Evolutionary conservation across 176 grass and related monocot species (phyloP).

Genomic region (Miscanthus lutarioriparius): DNA sequence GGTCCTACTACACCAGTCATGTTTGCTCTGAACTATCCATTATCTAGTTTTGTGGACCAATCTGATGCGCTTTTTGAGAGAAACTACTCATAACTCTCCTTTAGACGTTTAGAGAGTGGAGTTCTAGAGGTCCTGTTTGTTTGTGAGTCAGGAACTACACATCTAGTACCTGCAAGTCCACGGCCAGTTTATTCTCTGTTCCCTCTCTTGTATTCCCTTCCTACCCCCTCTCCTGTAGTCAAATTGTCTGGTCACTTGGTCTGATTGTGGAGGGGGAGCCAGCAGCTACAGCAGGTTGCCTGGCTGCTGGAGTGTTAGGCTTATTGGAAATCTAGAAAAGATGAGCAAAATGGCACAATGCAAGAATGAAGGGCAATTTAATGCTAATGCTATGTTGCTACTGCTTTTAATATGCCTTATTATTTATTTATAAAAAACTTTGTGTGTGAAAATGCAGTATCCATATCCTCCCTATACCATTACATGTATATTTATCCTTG

Average conservation of each 20-base stretch:
- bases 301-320: not conserved
- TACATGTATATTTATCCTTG: not conserved
- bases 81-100: not conserved
- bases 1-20: not conserved
- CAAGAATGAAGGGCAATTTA: not conserved
- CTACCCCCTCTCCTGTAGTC: not conserved
- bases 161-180: not conserved
- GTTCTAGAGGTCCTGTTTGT: not conserved
- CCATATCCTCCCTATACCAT: no score
- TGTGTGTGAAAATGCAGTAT: no score
- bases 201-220: not conserved
- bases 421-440: no score
- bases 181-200: not conserved
- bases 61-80: not conserved
- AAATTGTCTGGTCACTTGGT: not conserved
- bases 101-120: not conserved
- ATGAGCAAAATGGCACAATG: not conserved
- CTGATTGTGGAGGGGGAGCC: not conserved
- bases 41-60: not conserved
- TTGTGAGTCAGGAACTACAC: not conserved
- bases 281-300: not conserved
- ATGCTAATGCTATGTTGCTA: not conserved
- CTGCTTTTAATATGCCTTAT: not conserved
- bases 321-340: not conserved
- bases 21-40: not conserved